Evolutionary conservation across 176 grass and related monocot genomes (phyloP).

Genomic region (Avena eriantha): DNA sequence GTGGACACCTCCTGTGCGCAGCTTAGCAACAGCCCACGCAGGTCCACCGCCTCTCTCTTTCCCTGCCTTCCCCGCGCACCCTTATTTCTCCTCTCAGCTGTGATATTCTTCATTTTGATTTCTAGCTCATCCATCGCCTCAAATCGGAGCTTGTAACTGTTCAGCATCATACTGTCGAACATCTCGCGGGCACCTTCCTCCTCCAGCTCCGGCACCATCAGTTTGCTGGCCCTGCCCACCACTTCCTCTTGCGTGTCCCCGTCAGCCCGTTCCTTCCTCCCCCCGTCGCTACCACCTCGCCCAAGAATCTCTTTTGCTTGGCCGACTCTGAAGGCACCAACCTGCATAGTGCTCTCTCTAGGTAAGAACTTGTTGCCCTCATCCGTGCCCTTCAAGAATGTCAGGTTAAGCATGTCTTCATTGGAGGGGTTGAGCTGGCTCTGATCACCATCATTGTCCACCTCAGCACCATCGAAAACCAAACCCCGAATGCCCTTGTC

Average conservation of each 20-base stretch:
- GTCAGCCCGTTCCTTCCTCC: slow-evolving; percentile 13
- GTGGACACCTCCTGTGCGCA: slow-evolving; percentile 57
- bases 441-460: slow-evolving; percentile 14
- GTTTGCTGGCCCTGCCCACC: slow-evolving; percentile 49
- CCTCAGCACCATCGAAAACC: slow-evolving; percentile 10
- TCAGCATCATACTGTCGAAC: slow-evolving; percentile 46
- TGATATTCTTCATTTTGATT: neutral
- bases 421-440: neutral
- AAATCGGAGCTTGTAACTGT: neutral
- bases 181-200: slow-evolving; percentile 46
- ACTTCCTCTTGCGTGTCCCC: slow-evolving; percentile 38
- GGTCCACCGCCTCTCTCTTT: slow-evolving; percentile 47
- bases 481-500: neutral
- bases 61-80: neutral
- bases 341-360: neutral
- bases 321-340: neutral
- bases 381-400: slow-evolving; percentile 49
- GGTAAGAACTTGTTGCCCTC: slow-evolving; percentile 67
- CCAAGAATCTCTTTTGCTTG: neutral
- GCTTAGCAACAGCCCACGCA: slow-evolving; percentile 53
- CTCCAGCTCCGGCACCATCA: slow-evolving; percentile 13
- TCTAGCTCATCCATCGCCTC: slow-evolving; percentile 28
- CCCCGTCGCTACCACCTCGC: neutral
- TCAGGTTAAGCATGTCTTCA: slow-evolving; percentile 6
- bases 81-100: slow-evolving; percentile 10